A percentile compares a stretch with the other conserved stretches of the same genome.
Evolutionary conservation across 257 asterid species (phyloP).

Genomic region (Nicotiana knightiana): DNA sequence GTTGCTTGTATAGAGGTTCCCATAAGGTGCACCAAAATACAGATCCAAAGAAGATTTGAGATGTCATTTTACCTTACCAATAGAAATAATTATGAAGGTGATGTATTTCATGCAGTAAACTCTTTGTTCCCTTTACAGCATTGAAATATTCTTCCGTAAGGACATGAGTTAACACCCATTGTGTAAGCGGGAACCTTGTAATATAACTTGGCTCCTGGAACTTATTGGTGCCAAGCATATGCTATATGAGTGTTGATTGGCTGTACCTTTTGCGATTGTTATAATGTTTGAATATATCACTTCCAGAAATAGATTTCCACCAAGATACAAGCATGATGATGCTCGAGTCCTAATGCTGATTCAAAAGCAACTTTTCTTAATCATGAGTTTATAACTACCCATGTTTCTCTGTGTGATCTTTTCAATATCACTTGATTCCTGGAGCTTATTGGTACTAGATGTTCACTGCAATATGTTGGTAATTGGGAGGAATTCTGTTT

Average conservation of each 20-base stretch:
- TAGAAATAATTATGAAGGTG: neutral
- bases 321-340: neutral
- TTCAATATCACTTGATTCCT: neutral
- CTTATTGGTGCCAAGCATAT: neutral
- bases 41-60: neutral
- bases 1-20: neutral
- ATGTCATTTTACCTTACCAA: neutral
- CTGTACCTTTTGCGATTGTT: neutral
- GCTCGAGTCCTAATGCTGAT: neutral
- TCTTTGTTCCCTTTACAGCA: too few relatives aligned
- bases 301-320: neutral
- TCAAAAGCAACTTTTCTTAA: neutral
- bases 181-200: neutral
- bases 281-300: neutral
- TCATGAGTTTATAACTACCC: neutral
- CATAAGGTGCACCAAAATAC: neutral
- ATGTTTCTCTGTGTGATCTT: neutral
- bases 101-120: neutral
- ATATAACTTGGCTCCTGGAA: neutral
- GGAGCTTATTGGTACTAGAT: neutral
- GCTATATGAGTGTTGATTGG: neutral
- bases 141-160: neutral
- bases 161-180: neutral
- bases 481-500: neutral
- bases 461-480: neutral